These are phyloP conservation scores for Hibiscus trionum DNA, from an alignment of 345 rosid genomes.

Conservation along the genomic window DNA sequence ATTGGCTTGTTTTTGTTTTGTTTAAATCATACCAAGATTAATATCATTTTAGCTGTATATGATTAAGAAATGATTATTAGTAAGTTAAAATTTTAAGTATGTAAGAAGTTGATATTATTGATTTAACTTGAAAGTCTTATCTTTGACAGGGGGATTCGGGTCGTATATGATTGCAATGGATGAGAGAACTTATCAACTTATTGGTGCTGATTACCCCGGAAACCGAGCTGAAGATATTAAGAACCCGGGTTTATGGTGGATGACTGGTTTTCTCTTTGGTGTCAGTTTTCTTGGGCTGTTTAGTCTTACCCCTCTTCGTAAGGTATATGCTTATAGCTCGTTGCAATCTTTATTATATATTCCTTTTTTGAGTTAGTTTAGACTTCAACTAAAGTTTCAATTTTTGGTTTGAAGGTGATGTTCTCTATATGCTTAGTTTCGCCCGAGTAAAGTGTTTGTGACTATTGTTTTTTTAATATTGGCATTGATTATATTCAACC, in stretches of 20 bases:
- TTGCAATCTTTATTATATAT: not conserved
- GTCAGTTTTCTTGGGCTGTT: conserved; percentile 90
- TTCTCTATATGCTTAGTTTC: not conserved
- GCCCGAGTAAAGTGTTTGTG: not conserved
- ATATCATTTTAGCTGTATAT: not conserved
- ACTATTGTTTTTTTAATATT: not conserved
- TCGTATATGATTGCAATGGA: conserved; percentile 87
- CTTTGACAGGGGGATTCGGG: conserved; percentile 72
- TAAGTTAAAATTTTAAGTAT: not conserved
- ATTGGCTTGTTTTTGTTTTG: no score
- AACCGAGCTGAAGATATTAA: conserved; percentile 61
- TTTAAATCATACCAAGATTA: not conserved
- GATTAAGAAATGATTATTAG: not conserved
- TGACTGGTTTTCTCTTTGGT: conserved; percentile 77
- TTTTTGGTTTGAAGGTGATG: not conserved
- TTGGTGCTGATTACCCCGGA: conserved; percentile 80
- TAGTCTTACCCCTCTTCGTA: conserved; percentile 78
- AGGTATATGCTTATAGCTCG: conserved; percentile 34
- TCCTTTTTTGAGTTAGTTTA: not conserved
- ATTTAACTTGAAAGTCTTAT: not conserved
- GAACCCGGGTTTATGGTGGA: conserved; percentile 82
- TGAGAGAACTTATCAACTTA: conserved; percentile 67
- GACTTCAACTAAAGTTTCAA: not conserved
- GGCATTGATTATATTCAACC: not conserved
- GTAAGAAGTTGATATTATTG: not conserved